A percentile compares a stretch with the other conserved stretches of the same genome.
phyloP scores from a whole-genome alignment of 1,139 yeast species.

The Geotrichum fermentans region DNA sequence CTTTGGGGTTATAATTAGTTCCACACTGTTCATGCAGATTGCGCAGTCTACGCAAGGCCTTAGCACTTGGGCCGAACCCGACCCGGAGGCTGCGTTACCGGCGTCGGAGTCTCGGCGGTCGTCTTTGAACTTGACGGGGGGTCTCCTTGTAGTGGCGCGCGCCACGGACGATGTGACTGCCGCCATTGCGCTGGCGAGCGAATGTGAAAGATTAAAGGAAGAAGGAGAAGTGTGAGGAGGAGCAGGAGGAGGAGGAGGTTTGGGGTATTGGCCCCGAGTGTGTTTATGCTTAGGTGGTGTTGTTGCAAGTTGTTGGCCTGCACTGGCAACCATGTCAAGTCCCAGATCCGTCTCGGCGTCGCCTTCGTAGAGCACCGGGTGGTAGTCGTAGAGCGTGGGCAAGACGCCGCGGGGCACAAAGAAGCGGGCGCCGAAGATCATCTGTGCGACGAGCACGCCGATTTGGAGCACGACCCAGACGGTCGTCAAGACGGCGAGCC shows the following conservation, averaged over 20 bases:
- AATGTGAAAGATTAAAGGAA: too few relatives aligned
- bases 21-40: conserved; percentile 77
- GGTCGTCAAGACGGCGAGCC: conserved; percentile 44
- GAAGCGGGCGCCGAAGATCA: conserved; percentile 69
- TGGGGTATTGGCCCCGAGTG: too few relatives aligned
- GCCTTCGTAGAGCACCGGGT: conserved; percentile 53
- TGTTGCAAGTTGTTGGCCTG: conserved; percentile 2
- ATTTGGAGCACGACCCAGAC: conserved; percentile 59
- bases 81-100: too few relatives aligned
- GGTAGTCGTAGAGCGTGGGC: conserved; percentile 79
- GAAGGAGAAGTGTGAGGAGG: too few relatives aligned
- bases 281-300: not conserved
- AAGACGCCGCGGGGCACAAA: conserved; percentile 70
- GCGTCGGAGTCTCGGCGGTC: too few relatives aligned
- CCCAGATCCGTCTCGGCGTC: conserved; percentile 59
- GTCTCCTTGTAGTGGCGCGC: too few relatives aligned
- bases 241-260: too few relatives aligned
- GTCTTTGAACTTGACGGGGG: too few relatives aligned
- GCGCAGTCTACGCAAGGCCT: conserved; percentile 59
- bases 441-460: conserved; percentile 53
- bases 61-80: not conserved
- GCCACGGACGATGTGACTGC: too few relatives aligned
- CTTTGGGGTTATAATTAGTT: conserved; percentile 50
- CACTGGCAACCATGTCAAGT: conserved; percentile 12
- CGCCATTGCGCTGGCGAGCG: too few relatives aligned